A percentile compares a stretch with the other conserved stretches of the same genome.
Evolutionary conservation across 2,329 filamentous ascomycete genomes (phyloP).

Genomic region (Nectriaceae sp.): DNA sequence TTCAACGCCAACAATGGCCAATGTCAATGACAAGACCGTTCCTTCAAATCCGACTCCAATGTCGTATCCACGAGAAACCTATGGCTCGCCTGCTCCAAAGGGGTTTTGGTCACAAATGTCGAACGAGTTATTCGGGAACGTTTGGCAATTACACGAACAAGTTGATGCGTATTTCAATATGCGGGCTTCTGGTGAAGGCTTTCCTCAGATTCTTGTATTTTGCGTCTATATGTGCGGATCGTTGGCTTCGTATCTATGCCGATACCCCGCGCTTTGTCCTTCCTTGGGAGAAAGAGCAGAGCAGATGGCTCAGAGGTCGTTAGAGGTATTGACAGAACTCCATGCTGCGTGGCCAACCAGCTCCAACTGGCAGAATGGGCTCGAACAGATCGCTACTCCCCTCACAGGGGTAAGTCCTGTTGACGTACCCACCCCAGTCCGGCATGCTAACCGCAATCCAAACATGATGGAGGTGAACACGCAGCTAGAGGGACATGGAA

Average conservation of each 20-base stretch:
- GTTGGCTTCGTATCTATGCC: conserved; percentile 34
- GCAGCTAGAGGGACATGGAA: background rate
- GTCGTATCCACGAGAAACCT: conserved; percentile 4
- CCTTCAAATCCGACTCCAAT: conserved; percentile 3
- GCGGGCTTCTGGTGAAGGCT: conserved; percentile 31
- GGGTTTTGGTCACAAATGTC: conserved; percentile 32
- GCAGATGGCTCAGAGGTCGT: conserved; percentile 24
- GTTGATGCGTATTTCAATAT: conserved; percentile 35
- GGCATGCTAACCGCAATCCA: background rate
- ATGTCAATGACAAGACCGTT: conserved; percentile 14
- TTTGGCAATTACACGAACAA: conserved; percentile 37
- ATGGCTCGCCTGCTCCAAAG: conserved; percentile 15
- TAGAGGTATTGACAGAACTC: conserved; percentile 26
- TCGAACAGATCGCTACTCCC: conserved; percentile 22
- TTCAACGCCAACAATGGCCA: conserved; percentile 15
- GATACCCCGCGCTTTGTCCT: conserved; percentile 31
- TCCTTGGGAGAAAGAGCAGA: conserved; percentile 25
- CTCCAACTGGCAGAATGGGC: conserved; percentile 19
- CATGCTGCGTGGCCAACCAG: conserved; percentile 29
- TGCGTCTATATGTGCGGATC: conserved; percentile 43
- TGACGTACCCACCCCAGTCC: background rate
- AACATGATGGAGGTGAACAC: background rate
- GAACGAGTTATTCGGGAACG: conserved; percentile 37
- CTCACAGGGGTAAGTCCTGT: conserved; percentile 8
- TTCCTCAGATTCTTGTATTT: conserved; percentile 40